A percentile compares a stretch with the other conserved stretches of the same genome.
These are phyloP conservation scores for Ajuga chamaepitys DNA, from an alignment of 257 asterid genomes.

Conservation along the genomic window DNA sequence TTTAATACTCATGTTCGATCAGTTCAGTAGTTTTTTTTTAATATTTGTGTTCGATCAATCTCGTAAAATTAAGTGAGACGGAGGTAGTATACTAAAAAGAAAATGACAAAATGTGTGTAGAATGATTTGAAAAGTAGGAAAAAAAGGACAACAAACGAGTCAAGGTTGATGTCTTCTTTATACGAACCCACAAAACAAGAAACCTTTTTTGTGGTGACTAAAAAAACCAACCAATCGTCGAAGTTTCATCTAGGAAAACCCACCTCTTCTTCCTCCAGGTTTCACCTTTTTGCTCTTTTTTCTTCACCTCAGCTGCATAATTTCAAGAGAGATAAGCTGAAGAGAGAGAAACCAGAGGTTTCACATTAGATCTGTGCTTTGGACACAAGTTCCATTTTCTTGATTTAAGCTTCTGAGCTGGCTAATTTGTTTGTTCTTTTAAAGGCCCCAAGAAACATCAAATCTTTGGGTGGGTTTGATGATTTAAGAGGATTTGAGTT, in stretches of 20 bases:
- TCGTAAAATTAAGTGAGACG: too few species aligned
- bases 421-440: constrained; percentile 2
- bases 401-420: constrained; percentile 8
- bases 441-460: too few species aligned
- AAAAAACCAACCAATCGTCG: constrained; percentile 4
- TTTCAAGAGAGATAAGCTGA: constrained; percentile 10
- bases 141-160: constrained; percentile 21
- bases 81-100: too few species aligned
- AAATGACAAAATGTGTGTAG: too few species aligned
- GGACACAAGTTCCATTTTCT: constrained; percentile 10
- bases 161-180: constrained; percentile 28
- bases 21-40: too few species aligned
- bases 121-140: background rate
- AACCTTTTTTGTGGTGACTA: background rate
- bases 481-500: constrained; percentile 3
- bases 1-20: too few species aligned
- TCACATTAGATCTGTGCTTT: constrained; percentile 43
- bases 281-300: constrained; percentile 7
- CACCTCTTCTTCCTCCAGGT: constrained; percentile 6
- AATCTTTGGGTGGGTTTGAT: too few species aligned
- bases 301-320: background rate
- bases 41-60: too few species aligned
- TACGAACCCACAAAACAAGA: background rate
- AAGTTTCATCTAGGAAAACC: constrained; percentile 8
- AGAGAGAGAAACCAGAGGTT: constrained; percentile 16